Base-by-base conservation (phyloP, 345 rosid genomes). In the Eucalyptus erythrocorys region DNA sequence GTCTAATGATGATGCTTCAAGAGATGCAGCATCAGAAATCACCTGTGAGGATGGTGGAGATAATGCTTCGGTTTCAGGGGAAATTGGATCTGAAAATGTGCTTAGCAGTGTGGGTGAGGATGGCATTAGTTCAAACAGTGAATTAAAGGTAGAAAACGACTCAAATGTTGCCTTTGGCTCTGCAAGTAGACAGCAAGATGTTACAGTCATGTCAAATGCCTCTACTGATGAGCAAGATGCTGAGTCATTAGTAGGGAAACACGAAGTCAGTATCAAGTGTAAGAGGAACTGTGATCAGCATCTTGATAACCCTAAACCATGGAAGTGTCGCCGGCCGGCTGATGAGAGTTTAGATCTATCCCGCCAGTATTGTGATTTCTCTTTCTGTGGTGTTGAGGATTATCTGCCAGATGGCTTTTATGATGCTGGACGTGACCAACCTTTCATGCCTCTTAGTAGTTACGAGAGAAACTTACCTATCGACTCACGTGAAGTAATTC, bases 391-490 rank as follows among this genome's bases (percentile, higher is more conserved):
- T 90, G 85, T 90, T 86, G 96, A 95, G 88, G 99, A 98, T 91
- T 90, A 42, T 82, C 92, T 98, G 82, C 95, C 96, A 43, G 99
- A 98, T 86, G 99, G 99, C 21, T 98, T 98, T 92, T 98, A 95
- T 93, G 99, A 98, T 93, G 99, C 98, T 10, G 99, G 99, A 53
- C 99, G 99, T 22, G 97, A 98, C 91, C 93, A 98, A 81, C 99
- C 99, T 66, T 97, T 98, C 91, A 89, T 94, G 98, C 89, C 96
- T 30, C 89, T 97, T 71, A 89, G 86, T 82, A 94, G 89, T 87
- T 96, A 95, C 88, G 96, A 98, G 92, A 89, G 94, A 89, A 88
- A 89, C 86, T 89, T 95, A 89, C 94, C 92, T 68, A 95, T 93
- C 37, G 98, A 97, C 68, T 94, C 98, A 19, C 99, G 99, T 48